phyloP scores from a whole-genome alignment of 176 grass and related monocot genomes.

The Canna indica region DNA sequence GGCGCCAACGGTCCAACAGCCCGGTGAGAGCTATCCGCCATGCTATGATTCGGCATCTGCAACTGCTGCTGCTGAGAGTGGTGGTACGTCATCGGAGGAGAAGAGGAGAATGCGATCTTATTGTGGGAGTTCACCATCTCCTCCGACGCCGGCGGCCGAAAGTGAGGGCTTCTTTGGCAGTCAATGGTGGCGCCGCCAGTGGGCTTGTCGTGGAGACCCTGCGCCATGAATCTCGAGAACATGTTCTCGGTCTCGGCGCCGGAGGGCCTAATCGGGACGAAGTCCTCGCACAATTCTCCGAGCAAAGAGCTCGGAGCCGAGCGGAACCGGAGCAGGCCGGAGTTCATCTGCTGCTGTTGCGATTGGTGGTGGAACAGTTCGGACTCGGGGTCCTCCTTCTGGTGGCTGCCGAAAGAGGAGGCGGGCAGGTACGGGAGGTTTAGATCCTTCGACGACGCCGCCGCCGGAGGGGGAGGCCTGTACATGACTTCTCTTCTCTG shows the following conservation, averaged over 20 bases:
- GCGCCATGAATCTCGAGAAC: slow-evolving; percentile 2
- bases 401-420: not conserved
- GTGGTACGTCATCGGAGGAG: not conserved
- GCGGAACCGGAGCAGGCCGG: slow-evolving; percentile 17
- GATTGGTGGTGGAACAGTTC: not conserved
- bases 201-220: not conserved
- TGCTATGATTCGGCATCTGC: not conserved
- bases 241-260: not conserved
- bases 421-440: not conserved
- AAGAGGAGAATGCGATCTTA: not conserved
- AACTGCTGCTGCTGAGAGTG: slow-evolving; percentile 21
- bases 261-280: slow-evolving; percentile 1
- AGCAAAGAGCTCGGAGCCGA: slow-evolving; percentile 17
- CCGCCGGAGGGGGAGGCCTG: not conserved
- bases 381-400: not conserved
- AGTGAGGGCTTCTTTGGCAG: not conserved
- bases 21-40: not conserved
- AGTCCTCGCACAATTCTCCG: slow-evolving; percentile 16
- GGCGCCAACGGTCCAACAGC: slow-evolving; percentile 14
- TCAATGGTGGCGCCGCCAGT: too few relatives aligned
- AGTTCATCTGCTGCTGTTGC: slow-evolving; percentile 14
- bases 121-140: not conserved
- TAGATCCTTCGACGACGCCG: slow-evolving; percentile 10
- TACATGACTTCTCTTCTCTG: slow-evolving; percentile 3
- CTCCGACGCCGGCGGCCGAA: not conserved